Base-by-base conservation (phyloP, 2,329 filamentous ascomycete species). In the Ilyonectria sp. region DNA sequence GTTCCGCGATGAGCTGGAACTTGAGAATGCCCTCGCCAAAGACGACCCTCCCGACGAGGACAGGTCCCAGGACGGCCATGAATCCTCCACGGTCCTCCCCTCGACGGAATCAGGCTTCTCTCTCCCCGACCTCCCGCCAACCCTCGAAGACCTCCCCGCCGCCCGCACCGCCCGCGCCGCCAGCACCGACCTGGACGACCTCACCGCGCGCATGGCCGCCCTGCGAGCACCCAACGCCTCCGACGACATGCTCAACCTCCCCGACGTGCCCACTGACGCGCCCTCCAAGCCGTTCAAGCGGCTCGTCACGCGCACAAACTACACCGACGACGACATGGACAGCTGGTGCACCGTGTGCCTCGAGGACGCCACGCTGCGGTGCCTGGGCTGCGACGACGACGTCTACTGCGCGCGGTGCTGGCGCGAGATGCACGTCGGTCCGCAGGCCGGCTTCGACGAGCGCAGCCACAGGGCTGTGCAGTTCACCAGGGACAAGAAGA, bases 321-420 rank as follows among this genome's bases (percentile, higher is more conserved):
- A 86, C 76, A 89, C 90, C 0, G 91, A 95, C 73, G 91, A 92
- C 37, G 93, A 95, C 73, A 86, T 91, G 68, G 90, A 91, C 47
- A 89, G 86, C 1, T 97, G 93, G 93, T 97, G 94, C 78, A 88
- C 91, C 35, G 94, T 96, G 10, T 97, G 94, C 77, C 89, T 92
- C 53, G 93, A 94, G 65, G 92, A 96, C 75, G 93, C 92, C 0
- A 90, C 89, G 3, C 81, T 96, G 31, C 86, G 86, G 64, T 97
- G 94, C 77, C 77, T 90, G 0, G 93, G 91, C 3, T 97, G 94
- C 74, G 89, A 90, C 40, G 80, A 82, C 31, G 90, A 95, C 70
- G 83, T 94, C 46, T 97, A 95, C 77, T 97, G 94, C 78, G 84
- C 86, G 23, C 83, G 87, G 17, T 97, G 94, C 82, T 97, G 94